Conservation (phyloP, 2,329 filamentous ascomycete genomes). For the Xylaria sp. region DNA sequence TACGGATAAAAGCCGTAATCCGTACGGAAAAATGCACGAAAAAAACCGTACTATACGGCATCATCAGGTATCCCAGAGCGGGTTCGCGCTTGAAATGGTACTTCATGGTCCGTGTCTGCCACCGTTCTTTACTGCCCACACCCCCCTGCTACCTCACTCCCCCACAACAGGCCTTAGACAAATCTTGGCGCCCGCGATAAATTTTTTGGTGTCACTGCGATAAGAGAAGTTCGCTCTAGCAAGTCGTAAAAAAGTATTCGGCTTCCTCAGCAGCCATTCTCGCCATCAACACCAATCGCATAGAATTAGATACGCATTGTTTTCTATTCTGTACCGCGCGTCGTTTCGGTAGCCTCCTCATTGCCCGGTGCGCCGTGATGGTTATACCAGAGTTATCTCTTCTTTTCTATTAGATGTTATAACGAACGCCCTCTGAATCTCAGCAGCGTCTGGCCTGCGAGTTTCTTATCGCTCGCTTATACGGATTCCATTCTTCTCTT, state of each 20-base stretch:
- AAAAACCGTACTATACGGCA: too few relatives aligned
- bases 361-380: slow-evolving; percentile 1
- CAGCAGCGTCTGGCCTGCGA: slow-evolving; percentile 24
- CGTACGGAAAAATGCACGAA: too few relatives aligned
- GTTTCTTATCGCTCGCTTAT: slow-evolving; percentile 12
- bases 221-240: neutral
- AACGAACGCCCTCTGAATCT: slow-evolving; percentile 15
- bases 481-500: neutral
- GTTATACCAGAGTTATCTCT: neutral
- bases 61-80: too few relatives aligned
- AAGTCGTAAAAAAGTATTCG: neutral
- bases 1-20: too few relatives aligned
- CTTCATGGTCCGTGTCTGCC: too few relatives aligned
- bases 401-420: slow-evolving; percentile 23
- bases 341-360: neutral
- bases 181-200: neutral
- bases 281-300: too few relatives aligned
- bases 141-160: too few relatives aligned
- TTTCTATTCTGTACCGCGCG: neutral
- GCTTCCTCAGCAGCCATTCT: too few relatives aligned
- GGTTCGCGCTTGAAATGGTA: too few relatives aligned
- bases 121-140: too few relatives aligned
- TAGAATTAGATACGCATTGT: neutral
- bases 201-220: neutral
- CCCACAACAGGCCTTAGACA: too few relatives aligned